Evolutionary conservation across 768 basidiomycete species (phyloP).

Genomic region (Tephrocybe sp.): DNA sequence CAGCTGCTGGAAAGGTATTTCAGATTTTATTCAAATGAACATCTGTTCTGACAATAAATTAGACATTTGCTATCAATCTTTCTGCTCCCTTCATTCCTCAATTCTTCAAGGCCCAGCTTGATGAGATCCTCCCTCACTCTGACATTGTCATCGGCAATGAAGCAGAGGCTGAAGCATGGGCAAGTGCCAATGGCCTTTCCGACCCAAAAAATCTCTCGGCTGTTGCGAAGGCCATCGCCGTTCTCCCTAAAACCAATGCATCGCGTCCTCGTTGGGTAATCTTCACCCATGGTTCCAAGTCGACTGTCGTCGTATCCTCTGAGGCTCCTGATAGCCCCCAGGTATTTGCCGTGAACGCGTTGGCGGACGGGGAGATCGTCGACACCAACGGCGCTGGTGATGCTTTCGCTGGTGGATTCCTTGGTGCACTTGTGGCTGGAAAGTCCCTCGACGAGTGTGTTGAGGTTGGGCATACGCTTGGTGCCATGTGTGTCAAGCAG

Average conservation of each 20-base stretch:
- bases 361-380: constrained; percentile 69
- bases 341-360: constrained; percentile 55
- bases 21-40: not conserved
- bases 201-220: constrained; percentile 62
- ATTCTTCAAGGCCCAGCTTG: constrained; percentile 84
- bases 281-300: constrained; percentile 86
- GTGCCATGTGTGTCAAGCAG: constrained; percentile 81
- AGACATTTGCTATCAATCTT: constrained; percentile 92
- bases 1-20: constrained; percentile 70
- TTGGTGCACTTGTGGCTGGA: constrained; percentile 81
- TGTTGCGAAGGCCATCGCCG: constrained; percentile 78
- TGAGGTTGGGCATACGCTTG: constrained; percentile 85
- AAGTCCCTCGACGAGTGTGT: constrained; percentile 78
- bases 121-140: constrained; percentile 77
- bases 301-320: constrained; percentile 75
- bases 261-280: constrained; percentile 79
- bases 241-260: constrained; percentile 71
- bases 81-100: constrained; percentile 97
- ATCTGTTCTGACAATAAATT: constrained; percentile 2
- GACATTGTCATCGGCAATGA: constrained; percentile 98
- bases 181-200: constrained; percentile 66
- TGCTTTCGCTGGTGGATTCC: constrained; percentile 94
- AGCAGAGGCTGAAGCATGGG: constrained; percentile 89
- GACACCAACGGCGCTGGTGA: constrained; percentile 99
- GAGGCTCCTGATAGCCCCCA: constrained; percentile 54